These are phyloP conservation scores for Aspergillus ibericus DNA, from an alignment of 2,329 filamentous ascomycete genomes.

Conservation along the genomic window DNA sequence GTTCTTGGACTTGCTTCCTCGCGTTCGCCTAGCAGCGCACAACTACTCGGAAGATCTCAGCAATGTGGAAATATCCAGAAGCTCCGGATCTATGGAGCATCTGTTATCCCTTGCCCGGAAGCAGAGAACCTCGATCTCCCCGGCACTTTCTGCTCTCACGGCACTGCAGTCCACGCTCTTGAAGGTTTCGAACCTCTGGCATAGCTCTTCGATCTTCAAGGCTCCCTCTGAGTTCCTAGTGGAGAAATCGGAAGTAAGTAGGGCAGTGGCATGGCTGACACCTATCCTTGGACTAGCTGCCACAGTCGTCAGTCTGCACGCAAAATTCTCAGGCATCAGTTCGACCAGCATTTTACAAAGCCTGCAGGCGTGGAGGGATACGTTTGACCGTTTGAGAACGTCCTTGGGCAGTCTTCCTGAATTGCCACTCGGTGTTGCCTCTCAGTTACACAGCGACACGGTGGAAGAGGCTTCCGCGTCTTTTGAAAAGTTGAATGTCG, in stretches of 20 bases:
- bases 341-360: constrained; percentile 47
- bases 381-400: constrained; percentile 47
- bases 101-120: constrained; percentile 59
- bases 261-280: constrained; percentile 60
- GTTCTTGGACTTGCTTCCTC: constrained; percentile 70
- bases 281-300: constrained; percentile 65
- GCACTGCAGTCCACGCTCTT: constrained; percentile 31
- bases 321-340: constrained; percentile 59
- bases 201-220: constrained; percentile 25
- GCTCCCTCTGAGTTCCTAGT: constrained; percentile 15
- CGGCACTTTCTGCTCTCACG: constrained; percentile 31
- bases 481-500: constrained; percentile 32
- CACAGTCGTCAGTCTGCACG: constrained; percentile 66
- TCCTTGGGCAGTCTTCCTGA: constrained; percentile 46
- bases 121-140: constrained; percentile 40
- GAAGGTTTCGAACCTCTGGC: constrained; percentile 38
- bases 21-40: constrained; percentile 64
- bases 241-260: constrained; percentile 27
- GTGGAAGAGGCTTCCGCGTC: constrained; percentile 29
- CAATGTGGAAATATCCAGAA: constrained; percentile 73
- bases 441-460: constrained; percentile 28
- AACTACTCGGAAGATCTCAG: constrained; percentile 85
- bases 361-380: constrained; percentile 54
- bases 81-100: constrained; percentile 83
- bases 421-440: constrained; percentile 55